Conservation (phyloP, 371 early-diverging fungal genomes). For the Dinochytrium kinnereticum region DNA sequence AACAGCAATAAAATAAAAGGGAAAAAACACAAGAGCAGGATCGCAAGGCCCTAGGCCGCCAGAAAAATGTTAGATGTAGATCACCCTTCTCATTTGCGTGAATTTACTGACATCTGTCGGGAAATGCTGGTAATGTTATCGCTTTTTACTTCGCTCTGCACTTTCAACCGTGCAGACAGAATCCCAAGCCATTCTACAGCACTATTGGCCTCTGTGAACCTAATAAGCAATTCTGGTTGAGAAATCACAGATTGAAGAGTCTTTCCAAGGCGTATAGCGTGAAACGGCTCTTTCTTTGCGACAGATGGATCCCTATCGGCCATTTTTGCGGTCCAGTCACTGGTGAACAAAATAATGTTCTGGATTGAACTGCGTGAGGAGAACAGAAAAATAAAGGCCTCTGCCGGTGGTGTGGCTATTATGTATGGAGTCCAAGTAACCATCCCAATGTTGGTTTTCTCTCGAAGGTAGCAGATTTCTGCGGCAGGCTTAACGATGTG, state of each 20-base stretch:
- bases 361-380: background rate
- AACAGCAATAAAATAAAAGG: too few species aligned
- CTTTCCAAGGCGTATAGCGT: slow-evolving; percentile 3
- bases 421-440: background rate
- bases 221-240: background rate
- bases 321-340: background rate
- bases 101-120: too few species aligned
- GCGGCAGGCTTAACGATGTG: background rate
- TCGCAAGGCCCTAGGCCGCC: too few species aligned
- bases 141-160: too few species aligned
- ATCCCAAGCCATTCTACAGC: slow-evolving; percentile 1
- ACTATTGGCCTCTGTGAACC: background rate
- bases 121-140: too few species aligned
- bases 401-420: background rate
- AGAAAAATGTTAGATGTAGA: too few species aligned
- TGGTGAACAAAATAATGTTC: background rate
- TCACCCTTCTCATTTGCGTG: too few species aligned
- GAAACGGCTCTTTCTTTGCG: slow-evolving; percentile 13
- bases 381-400: background rate
- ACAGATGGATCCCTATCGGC: slow-evolving; percentile 1
- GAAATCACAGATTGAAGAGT: background rate
- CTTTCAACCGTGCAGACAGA: background rate
- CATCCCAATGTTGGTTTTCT: slow-evolving; percentile 1
- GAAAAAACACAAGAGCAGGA: too few species aligned
- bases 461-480: slow-evolving; percentile 6